phyloP scores from a whole-genome alignment of 2,329 filamentous ascomycete genomes.

The Pyricularia sp. region DNA sequence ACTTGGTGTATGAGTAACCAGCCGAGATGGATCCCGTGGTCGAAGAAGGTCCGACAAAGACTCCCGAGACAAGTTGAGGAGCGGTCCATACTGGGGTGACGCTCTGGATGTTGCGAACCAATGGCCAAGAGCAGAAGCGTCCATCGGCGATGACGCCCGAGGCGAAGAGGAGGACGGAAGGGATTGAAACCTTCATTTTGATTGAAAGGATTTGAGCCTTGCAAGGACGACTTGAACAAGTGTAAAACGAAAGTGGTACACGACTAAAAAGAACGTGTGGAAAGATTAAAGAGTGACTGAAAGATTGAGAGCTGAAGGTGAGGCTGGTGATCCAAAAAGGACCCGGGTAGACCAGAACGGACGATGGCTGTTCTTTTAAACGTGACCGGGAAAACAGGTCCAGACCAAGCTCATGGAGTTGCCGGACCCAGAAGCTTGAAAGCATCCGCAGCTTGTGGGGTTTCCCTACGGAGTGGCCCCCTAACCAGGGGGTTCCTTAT shows the following conservation, averaged over 20 bases:
- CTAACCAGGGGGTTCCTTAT: background rate
- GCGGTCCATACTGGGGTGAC: background rate
- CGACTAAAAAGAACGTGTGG: background rate
- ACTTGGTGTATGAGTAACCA: background rate
- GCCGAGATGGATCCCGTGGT: background rate
- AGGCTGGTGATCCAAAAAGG: background rate
- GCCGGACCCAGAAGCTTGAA: background rate
- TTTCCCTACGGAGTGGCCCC: background rate
- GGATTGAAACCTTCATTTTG: background rate
- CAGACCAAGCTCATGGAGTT: background rate
- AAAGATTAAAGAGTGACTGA: background rate
- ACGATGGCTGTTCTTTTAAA: background rate
- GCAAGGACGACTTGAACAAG: background rate
- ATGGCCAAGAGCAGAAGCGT: conserved; percentile 2
- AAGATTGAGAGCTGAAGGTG: background rate
- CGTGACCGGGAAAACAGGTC: background rate
- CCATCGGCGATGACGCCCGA: background rate
- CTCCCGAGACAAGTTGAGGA: background rate
- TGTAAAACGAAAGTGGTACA: background rate
- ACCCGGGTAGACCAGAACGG: background rate
- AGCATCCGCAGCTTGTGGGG: background rate
- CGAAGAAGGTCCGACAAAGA: conserved; percentile 2
- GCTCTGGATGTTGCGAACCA: background rate
- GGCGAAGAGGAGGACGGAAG: background rate
- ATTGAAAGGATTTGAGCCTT: background rate